phyloP scores from a whole-genome alignment of 2,329 filamentous ascomycete genomes.

The Calonectria hongkongensis region DNA sequence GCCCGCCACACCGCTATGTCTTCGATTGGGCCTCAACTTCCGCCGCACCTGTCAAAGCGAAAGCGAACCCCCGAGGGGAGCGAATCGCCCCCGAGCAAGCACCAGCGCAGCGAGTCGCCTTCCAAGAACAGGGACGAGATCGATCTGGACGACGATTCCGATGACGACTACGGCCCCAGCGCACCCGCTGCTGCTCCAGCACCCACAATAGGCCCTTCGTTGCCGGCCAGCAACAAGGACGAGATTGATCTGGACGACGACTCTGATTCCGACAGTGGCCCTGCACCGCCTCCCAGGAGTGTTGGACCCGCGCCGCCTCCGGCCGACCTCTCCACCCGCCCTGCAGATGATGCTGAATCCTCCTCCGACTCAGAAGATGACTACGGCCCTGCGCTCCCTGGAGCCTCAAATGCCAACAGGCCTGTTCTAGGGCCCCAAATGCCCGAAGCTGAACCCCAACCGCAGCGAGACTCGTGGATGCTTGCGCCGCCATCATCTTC shows the following conservation, averaged over 20 bases:
- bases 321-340: slow-evolving; percentile 49
- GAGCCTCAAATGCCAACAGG: slow-evolving; percentile 68
- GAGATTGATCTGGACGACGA: slow-evolving; percentile 65
- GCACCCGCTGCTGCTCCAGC: slow-evolving; percentile 48
- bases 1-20: slow-evolving; percentile 69
- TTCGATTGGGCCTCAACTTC: slow-evolving; percentile 82
- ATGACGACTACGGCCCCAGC: slow-evolving; percentile 64
- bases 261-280: slow-evolving; percentile 60
- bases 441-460: slow-evolving; percentile 63
- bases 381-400: slow-evolving; percentile 77
- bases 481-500: slow-evolving; percentile 78
- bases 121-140: slow-evolving; percentile 69
- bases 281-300: slow-evolving; percentile 59
- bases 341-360: slow-evolving; percentile 59
- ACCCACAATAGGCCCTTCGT: slow-evolving; percentile 49
- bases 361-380: slow-evolving; percentile 70
- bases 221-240: slow-evolving; percentile 58
- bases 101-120: slow-evolving; percentile 55
- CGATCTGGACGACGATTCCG: slow-evolving; percentile 64
- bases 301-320: slow-evolving; percentile 61
- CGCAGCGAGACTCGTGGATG: slow-evolving; percentile 91
- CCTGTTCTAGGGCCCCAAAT: slow-evolving; percentile 62
- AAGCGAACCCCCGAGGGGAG: slow-evolving; percentile 69
- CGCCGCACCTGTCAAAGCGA: slow-evolving; percentile 79
- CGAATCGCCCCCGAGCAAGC: slow-evolving; percentile 65